Conservation (phyloP, 768 basidiomycete species). For the Scleroderma bovista region DNA sequence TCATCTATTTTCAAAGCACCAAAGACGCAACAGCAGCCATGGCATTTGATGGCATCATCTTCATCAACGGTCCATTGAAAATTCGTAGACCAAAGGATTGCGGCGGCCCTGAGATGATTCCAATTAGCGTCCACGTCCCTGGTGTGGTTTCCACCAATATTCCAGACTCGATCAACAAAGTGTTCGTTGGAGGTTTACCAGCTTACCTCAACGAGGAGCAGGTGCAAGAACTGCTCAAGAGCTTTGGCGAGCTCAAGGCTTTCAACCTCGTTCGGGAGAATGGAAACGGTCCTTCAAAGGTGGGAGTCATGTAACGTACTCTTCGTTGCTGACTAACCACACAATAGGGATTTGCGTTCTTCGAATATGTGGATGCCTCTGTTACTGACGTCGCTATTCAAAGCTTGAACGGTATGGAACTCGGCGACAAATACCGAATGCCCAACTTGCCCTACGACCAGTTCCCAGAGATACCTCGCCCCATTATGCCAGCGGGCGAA, state of each 20-base stretch:
- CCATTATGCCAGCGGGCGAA: conserved; percentile 84
- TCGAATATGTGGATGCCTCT: conserved; percentile 87
- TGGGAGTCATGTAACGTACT: conserved; percentile 33
- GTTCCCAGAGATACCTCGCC: conserved; percentile 79
- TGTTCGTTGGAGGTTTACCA: conserved; percentile 95
- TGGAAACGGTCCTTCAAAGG: conserved; percentile 84
- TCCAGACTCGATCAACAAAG: conserved; percentile 95
- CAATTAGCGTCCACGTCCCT: conserved; percentile 75
- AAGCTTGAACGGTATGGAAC: conserved; percentile 95
- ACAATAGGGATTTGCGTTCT: conserved; percentile 93
- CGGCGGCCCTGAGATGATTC: conserved; percentile 64
- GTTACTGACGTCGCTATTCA: conserved; percentile 96
- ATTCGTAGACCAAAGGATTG: conserved; percentile 98
- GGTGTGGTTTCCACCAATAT: conserved; percentile 96
- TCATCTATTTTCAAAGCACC: conserved; percentile 86
- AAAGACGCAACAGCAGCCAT: conserved; percentile 96
- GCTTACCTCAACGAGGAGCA: conserved; percentile 97
- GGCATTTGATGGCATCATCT: conserved; percentile 96
- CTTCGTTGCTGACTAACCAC: conserved; percentile 3
- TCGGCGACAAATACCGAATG: conserved; percentile 82
- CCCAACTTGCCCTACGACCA: conserved; percentile 69
- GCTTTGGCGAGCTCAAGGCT: conserved; percentile 94
- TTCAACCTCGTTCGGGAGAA: conserved; percentile 98
- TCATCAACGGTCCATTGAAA: conserved; percentile 92
- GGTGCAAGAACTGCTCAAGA: conserved; percentile 95